A percentile compares a stretch with the other conserved stretches of the same genome.
Evolutionary conservation across 1,284 basidiomycete species (phyloP).

Genomic region (Puccinia triticina): DNA sequence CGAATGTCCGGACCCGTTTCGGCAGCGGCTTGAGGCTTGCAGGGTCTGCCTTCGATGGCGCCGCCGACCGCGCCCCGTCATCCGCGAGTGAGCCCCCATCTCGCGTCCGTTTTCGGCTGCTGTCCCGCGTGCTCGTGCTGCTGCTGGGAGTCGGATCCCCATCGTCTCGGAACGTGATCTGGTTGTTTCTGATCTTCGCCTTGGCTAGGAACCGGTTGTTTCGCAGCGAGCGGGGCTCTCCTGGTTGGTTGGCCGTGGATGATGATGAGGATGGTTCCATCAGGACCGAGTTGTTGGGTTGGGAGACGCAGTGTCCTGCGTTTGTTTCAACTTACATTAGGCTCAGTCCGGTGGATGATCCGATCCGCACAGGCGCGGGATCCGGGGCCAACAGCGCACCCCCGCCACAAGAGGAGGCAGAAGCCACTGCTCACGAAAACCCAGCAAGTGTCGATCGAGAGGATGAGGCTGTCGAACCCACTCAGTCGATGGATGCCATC

Average conservation of each 20-base stretch:
- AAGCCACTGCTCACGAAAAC: not conserved
- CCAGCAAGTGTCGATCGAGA: not conserved
- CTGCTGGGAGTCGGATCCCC: no score
- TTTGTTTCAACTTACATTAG: not conserved
- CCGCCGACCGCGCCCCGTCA: not conserved
- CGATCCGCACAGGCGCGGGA: not conserved
- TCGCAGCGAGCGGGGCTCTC: not conserved
- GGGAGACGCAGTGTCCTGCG: not conserved
- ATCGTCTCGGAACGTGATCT: no score
- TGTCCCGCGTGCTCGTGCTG: not conserved
- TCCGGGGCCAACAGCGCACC: not conserved
- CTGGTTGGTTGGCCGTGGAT: not conserved
- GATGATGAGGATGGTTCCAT: not conserved
- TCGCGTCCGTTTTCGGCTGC: not conserved
- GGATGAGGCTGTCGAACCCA: not conserved
- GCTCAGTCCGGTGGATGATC: not conserved
- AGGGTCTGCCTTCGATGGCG: not conserved
- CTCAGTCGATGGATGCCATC: not conserved
- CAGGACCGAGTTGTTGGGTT: not conserved
- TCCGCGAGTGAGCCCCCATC: not conserved
- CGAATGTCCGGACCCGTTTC: conserved; percentile 38
- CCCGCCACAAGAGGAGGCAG: not conserved
- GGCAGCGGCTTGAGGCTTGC: conserved; percentile 42
- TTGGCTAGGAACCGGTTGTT: conserved; percentile 18
- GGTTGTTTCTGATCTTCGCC: not conserved